Conservation (phyloP, 208 protist genomes). For the Trypanosoma cruzi region DNA sequence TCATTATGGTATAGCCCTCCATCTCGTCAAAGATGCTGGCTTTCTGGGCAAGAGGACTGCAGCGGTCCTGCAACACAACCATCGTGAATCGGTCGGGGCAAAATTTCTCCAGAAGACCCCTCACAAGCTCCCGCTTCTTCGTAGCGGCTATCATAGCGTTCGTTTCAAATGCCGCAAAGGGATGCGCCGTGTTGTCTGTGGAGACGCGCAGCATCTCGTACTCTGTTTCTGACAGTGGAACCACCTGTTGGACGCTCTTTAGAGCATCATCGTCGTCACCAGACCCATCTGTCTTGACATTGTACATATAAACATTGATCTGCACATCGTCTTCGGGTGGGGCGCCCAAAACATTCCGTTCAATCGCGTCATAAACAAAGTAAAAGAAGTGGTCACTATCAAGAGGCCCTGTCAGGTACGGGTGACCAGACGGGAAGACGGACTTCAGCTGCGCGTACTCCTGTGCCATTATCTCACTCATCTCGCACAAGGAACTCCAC, state of each 20-base stretch:
- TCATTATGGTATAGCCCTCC: constrained; percentile 56
- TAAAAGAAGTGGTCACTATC: constrained; percentile 88
- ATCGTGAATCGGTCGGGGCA: constrained; percentile 67
- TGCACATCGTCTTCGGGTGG: constrained; percentile 53
- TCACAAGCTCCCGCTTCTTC: constrained; percentile 32
- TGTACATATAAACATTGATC: constrained; percentile 82
- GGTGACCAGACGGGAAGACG: constrained; percentile 70
- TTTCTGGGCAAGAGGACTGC: constrained; percentile 28
- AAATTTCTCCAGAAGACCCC: constrained; percentile 49
- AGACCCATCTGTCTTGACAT: constrained; percentile 34
- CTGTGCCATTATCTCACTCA: constrained; percentile 83
- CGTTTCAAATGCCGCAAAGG: constrained; percentile 77
- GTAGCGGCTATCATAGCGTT: constrained; percentile 45
- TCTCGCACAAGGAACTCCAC: constrained; percentile 55
- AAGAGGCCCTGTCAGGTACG: constrained; percentile 83
- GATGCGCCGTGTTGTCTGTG: constrained; percentile 8
- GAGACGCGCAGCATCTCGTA: constrained; percentile 80
- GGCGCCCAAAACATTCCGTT: constrained; percentile 20
- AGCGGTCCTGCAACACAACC: constrained; percentile 65
- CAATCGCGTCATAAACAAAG: constrained; percentile 83
- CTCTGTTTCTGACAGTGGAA: constrained; percentile 32
- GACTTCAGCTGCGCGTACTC: constrained; percentile 89
- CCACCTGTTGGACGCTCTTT: constrained; percentile 37
- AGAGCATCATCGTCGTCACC: constrained; percentile 7
- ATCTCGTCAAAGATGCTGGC: constrained; percentile 44